A percentile compares a stretch with the other conserved stretches of the same genome.
These are phyloP conservation scores for Aspergillus ellipticus DNA, from an alignment of 495 filamentous ascomycete species.

Conservation along the genomic window DNA sequence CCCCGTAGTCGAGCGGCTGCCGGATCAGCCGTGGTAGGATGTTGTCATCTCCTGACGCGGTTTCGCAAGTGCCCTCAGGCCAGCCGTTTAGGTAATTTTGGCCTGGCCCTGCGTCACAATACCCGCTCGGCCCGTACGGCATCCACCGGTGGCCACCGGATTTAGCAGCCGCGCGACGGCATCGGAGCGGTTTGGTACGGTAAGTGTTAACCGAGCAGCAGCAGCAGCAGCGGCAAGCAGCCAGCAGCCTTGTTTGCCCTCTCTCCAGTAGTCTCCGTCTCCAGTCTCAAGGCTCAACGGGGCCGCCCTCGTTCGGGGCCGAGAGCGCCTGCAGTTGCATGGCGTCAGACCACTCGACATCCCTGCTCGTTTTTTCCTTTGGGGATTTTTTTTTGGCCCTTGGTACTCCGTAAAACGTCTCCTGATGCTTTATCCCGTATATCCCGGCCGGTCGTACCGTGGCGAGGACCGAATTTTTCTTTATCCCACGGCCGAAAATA, in stretches of 20 bases:
- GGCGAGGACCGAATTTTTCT: neutral
- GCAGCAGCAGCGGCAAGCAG: too few species aligned
- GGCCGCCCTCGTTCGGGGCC: neutral
- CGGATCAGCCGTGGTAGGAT: constrained; percentile 1
- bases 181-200: neutral
- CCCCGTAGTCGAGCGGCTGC: neutral
- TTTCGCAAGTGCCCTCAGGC: neutral
- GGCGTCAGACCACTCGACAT: constrained; percentile 2
- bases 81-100: constrained; percentile 3
- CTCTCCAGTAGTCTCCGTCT: too few species aligned
- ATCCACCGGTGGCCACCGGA: neutral
- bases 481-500: neutral
- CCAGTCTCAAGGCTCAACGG: too few species aligned
- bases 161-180: neutral
- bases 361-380: neutral
- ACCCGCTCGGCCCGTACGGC: constrained; percentile 3
- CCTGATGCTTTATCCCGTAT: neutral
- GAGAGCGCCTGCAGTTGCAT: neutral
- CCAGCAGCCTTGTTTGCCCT: neutral
- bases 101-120: neutral
- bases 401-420: neutral
- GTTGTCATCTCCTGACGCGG: neutral
- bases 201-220: too few species aligned
- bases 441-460: neutral
- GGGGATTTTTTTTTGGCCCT: neutral